Evolutionary conservation across 169 alveolate species (phyloP).

Genomic region (Blepharisma undulans): DNA sequence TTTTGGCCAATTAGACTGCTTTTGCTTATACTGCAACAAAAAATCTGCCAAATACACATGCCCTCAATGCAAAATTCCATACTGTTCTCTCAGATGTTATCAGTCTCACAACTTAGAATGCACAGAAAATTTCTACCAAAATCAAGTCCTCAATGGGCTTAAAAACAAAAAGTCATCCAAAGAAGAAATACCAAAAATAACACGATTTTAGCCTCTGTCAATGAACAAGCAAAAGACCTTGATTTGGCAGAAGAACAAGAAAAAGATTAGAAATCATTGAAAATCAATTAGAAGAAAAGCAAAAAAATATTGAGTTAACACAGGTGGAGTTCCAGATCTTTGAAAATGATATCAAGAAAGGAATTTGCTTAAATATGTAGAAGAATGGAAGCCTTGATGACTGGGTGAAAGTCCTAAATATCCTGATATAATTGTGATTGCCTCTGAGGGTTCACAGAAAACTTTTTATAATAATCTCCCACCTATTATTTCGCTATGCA

Average conservation of each 20-base stretch:
- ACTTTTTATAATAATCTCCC: neutral
- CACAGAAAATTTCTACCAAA: conserved; percentile 59
- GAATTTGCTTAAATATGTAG: neutral
- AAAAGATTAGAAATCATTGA: neutral
- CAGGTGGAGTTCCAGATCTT: neutral
- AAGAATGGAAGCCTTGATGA: conserved; percentile 41
- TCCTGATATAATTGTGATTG: neutral
- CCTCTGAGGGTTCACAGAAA: neutral
- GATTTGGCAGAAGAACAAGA: neutral
- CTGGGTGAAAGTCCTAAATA: neutral
- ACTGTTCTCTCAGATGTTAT: conserved; percentile 47
- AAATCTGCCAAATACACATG: conserved; percentile 50
- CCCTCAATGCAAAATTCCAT: conserved; percentile 55
- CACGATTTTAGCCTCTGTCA: neutral
- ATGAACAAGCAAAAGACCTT: too few relatives aligned
- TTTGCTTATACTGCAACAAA: conserved; percentile 46
- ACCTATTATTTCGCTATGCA: too few relatives aligned
- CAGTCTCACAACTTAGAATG: too few relatives aligned
- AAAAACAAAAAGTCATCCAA: conserved; percentile 38
- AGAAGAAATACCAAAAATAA: neutral
- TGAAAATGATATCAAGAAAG: neutral
- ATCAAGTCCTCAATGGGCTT: conserved; percentile 48
- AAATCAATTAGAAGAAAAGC: too few relatives aligned
- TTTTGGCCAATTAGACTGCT: too few relatives aligned
- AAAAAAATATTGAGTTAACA: neutral